phyloP scores from a whole-genome alignment of 2,329 filamentous ascomycete species.

The Trichothecium sympodiale region DNA sequence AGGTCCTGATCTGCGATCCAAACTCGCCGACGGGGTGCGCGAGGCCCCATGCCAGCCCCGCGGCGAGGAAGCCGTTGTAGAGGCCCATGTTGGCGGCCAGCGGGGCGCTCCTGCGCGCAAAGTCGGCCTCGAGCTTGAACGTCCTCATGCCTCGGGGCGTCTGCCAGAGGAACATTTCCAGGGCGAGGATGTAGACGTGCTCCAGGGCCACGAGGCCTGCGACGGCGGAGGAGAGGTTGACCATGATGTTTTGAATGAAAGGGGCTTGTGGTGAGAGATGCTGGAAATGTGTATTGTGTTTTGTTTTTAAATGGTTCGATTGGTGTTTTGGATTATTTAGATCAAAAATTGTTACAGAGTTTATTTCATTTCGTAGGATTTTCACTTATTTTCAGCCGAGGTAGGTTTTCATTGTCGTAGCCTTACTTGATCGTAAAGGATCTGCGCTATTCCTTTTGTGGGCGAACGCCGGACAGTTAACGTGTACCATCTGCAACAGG shows the following conservation, averaged over 20 bases:
- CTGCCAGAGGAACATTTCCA: constrained; percentile 41
- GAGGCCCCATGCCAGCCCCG: constrained; percentile 35
- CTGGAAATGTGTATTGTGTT: background rate
- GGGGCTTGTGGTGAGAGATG: no score
- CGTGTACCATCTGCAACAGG: no score
- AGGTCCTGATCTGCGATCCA: constrained; percentile 30
- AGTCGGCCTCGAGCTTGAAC: constrained; percentile 32
- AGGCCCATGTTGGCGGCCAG: constrained; percentile 40
- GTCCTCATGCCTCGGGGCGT: constrained; percentile 30
- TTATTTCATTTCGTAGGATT: no score
- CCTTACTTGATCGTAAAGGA: no score
- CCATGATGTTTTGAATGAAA: constrained; percentile 22
- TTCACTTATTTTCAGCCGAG: no score
- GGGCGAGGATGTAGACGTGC: constrained; percentile 36
- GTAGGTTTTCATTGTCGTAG: no score
- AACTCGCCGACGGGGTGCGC: constrained; percentile 31
- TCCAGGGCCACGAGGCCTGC: constrained; percentile 27
- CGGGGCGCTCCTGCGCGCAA: constrained; percentile 30
- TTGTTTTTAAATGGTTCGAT: background rate
- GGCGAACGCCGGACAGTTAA: no score
- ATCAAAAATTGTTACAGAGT: no score
- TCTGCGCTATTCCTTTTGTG: no score
- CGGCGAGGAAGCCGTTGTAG: constrained; percentile 42
- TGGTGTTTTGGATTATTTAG: no score
- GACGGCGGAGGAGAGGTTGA: constrained; percentile 18